Evolutionary conservation across 805 yeast species (phyloP), one percentile per base, ranked within the genome.

Genomic region (Maudiozyma pseudohumilis): DNA sequence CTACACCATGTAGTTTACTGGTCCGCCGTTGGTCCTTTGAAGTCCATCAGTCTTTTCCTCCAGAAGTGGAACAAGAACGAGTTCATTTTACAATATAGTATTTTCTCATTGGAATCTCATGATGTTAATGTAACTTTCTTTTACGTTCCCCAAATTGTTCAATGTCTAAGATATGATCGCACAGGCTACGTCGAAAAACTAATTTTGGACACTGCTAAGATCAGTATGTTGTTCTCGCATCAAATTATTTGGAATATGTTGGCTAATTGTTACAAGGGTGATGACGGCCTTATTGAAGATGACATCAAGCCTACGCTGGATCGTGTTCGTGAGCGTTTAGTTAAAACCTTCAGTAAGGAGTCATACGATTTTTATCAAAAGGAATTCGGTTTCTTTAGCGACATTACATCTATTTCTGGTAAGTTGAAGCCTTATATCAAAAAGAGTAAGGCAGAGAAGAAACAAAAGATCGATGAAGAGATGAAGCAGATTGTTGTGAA

Each of bases 181-280:
- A 65, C 74, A 32, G 97, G 96, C 1, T 88, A 86, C 50, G 94
- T 89, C 32, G 86, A 84, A 49, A 72, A 86, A 48, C 85, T 83
- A 55, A 87, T 92, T 45, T 63, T 89, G 39, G 97, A 92, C 56
- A 85, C 96, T 1, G 96, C 95, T 2, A 78, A 81, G 53, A 84
- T 87, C 11, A 80, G 92, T 20, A 94, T 84, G 47, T 66, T 89
- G 44, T 92, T 92, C 68, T 88, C 97, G 0, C 99, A 92, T 60
- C 99, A 92, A 61, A 88, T 92, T 46, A 86, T 92, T 39, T 92
- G 99, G 99, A 92, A 92, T 53, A 86, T 92, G 83, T 62, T 81
- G 52, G 97, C 99, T 1, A 92, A 94, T 55, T 75, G 87, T 44
- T 92, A 74, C 60, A 81, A 80, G 48, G 96, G 84, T 55, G 97